Percentiles rank a stretch among this genome's conserved stretches.
Conservation (phyloP, 2,329 filamentous ascomycete species). For the Biscogniauxia mediterranea region DNA sequence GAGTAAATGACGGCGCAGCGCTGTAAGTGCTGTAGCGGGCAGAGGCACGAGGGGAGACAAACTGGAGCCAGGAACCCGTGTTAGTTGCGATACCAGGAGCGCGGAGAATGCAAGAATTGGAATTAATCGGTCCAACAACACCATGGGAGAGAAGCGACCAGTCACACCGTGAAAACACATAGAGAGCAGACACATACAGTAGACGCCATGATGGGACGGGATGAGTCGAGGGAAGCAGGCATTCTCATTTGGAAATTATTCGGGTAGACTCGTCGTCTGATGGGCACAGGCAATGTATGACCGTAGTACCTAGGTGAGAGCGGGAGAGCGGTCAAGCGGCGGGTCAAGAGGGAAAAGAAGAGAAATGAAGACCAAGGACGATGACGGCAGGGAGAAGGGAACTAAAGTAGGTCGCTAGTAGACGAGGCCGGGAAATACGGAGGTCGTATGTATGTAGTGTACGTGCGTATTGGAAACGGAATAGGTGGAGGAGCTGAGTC, state of each 20-base stretch:
- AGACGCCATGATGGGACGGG: constrained; percentile 61
- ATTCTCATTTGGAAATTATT: constrained; percentile 34
- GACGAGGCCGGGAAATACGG: neutral
- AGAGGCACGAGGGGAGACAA: constrained; percentile 48
- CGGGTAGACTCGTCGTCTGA: too few relatives aligned
- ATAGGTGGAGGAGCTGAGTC: neutral
- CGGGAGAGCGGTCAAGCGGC: constrained; percentile 1
- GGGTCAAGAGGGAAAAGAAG: constrained; percentile 3
- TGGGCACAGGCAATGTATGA: too few relatives aligned
- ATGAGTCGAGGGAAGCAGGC: constrained; percentile 59
- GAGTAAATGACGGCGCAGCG: constrained; percentile 59
- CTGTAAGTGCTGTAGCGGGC: constrained; percentile 61
- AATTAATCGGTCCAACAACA: neutral
- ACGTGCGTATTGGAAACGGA: neutral
- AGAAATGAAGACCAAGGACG: neutral
- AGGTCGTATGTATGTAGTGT: neutral
- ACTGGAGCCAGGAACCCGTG: constrained; percentile 10
- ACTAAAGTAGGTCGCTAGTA: neutral
- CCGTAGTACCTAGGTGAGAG: neutral
- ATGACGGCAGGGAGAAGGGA: neutral
- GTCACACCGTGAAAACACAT: neutral
- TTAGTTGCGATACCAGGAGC: constrained; percentile 7
- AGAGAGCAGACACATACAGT: constrained; percentile 48
- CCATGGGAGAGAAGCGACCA: too few relatives aligned
- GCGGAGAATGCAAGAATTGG: constrained; percentile 10